phyloP scores from a whole-genome alignment of 352 stramenopile genomes.

The Globisporangium cystogenes region DNA sequence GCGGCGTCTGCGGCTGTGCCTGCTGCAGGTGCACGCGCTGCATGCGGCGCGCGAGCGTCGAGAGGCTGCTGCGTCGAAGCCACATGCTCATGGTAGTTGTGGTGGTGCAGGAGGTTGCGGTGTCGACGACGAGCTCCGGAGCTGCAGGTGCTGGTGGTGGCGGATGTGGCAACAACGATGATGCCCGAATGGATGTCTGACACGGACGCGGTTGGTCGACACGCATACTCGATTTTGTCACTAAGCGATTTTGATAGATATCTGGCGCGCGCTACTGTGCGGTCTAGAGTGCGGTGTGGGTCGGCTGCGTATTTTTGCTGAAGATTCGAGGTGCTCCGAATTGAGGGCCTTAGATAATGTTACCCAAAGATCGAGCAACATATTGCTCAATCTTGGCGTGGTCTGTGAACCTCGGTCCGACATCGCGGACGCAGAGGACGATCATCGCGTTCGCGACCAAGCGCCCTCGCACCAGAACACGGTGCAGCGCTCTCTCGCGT shows the following conservation, averaged over 20 bases:
- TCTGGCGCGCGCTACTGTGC: background rate
- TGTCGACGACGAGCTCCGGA: background rate
- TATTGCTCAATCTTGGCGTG: too few species aligned
- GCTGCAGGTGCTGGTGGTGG: too few species aligned
- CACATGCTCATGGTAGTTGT: constrained; percentile 32
- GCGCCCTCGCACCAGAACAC: background rate
- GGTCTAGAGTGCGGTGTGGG: background rate
- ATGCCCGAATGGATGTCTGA: background rate
- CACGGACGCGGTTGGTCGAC: background rate
- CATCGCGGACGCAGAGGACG: too few species aligned
- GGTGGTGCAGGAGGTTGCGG: background rate
- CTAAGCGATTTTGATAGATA: background rate
- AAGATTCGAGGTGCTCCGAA: background rate
- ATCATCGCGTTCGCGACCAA: too few species aligned
- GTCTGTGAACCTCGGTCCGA: too few species aligned
- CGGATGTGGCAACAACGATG: too few species aligned
- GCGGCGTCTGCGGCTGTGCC: constrained; percentile 7
- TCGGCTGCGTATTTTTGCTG: background rate
- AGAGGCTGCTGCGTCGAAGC: constrained; percentile 49
- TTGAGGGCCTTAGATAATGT: too few species aligned
- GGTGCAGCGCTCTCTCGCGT: too few species aligned
- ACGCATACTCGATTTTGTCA: background rate
- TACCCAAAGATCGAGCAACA: too few species aligned
- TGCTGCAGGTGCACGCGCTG: constrained; percentile 19
- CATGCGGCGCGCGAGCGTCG: constrained; percentile 36